Conservation (phyloP, 108 stramenopile species). For the Nannochloropsis oceanica region DNA sequence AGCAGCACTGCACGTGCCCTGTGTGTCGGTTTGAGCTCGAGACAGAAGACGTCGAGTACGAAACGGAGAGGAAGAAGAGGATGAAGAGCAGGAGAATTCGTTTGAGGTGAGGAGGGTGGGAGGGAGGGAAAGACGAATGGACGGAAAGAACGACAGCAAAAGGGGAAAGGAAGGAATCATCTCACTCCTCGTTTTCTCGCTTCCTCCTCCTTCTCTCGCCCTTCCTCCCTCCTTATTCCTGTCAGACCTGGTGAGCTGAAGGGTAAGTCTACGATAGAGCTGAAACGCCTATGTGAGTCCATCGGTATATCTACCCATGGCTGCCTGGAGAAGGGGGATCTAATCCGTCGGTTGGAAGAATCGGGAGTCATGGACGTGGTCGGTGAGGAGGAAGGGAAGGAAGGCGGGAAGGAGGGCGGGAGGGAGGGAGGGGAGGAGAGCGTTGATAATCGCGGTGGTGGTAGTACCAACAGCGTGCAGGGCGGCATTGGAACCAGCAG, state of each 20-base stretch:
- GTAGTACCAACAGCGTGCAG: no score
- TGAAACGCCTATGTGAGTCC: background rate
- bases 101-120: constrained; percentile 47
- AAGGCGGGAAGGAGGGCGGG: background rate
- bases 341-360: background rate
- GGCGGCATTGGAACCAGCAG: no score
- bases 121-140: constrained; percentile 5
- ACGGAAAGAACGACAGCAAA: background rate
- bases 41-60: constrained; percentile 53
- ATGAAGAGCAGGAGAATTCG: constrained; percentile 51
- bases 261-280: background rate
- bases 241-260: constrained; percentile 2
- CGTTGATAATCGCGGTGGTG: background rate
- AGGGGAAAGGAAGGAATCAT: background rate
- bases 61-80: constrained; percentile 46
- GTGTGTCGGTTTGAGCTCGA: constrained; percentile 54
- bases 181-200: background rate
- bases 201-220: background rate
- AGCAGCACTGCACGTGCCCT: constrained; percentile 59
- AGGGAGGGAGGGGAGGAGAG: background rate
- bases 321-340: constrained; percentile 5
- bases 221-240: background rate
- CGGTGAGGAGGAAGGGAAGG: background rate
- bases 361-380: background rate
- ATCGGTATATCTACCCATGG: background rate